Conservation (phyloP, 371 early-diverging fungal genomes). For the Funneliformis caledonium region DNA sequence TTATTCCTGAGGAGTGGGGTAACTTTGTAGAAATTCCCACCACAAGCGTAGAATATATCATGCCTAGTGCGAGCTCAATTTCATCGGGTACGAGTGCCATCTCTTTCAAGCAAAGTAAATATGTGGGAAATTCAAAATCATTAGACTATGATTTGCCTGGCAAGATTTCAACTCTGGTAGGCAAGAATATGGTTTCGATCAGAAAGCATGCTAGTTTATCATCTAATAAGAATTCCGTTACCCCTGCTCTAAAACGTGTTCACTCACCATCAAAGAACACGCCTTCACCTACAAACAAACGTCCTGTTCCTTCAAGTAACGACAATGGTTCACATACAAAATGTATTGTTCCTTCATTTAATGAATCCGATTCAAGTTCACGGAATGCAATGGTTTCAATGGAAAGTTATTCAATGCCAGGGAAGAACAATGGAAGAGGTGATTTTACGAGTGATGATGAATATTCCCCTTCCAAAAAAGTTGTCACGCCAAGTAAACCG, state of each 20-base stretch:
- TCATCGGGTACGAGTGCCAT: not conserved
- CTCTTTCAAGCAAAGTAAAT: not conserved
- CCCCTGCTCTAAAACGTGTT: not conserved
- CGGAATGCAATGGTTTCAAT: not conserved
- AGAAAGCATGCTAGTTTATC: not conserved
- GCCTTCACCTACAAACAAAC: not conserved
- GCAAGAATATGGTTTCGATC: not conserved
- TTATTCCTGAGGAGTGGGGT: constrained; percentile 26
- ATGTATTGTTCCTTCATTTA: not conserved
- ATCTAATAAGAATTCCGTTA: not conserved
- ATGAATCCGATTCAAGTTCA: not conserved
- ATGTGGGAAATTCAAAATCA: not conserved
- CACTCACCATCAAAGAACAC: not conserved
- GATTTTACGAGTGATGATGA: not conserved
- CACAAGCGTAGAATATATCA: not conserved
- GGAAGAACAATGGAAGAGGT: not conserved
- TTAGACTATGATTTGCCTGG: not conserved
- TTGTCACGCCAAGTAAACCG: constrained; percentile 1
- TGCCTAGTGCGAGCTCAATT: too few species aligned
- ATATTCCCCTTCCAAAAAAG: not conserved
- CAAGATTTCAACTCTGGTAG: not conserved
- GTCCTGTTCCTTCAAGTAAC: not conserved
- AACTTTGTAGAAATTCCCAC: not conserved
- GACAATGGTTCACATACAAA: not conserved
- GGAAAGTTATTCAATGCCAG: not conserved